Evolutionary conservation across 1,284 basidiomycete species (phyloP), one percentile per base, ranked within the genome.

Genomic region (Leccinum subrobustum): DNA sequence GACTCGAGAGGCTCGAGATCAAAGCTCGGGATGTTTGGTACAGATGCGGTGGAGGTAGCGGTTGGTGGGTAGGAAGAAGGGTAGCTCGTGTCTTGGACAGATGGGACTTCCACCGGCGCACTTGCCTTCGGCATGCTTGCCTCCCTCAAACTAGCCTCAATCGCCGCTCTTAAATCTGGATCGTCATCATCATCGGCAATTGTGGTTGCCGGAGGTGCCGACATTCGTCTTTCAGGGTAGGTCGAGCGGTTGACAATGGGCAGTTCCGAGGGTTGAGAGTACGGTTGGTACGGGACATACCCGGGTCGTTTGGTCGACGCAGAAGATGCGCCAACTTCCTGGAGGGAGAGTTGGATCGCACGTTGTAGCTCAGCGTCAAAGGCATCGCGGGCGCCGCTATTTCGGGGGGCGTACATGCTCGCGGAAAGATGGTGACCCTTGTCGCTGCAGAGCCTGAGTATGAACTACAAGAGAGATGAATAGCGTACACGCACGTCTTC

Each of bases 141-240:
- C 69, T 99, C 97, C 11, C 88, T 83, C 65, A 99, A 75, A 71
- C 92, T 95, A 0, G 97, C 97, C 70, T 98, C 96, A 61, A 99
- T 99, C 0, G 97, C 97, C 12, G 96, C 92, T 58, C 84, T 87
- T 23, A 99, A 79, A 66, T 99, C 95, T 9, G 93, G 92, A 73
- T 99, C 96, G 23, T 98, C 92, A 52, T 96, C 95, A 23, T 95
- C 93, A 12, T 86, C 88, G 5, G 48, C 23, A 3, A 77, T 65
- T 50, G 74, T 65, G 2, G 70, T 63, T 56, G 74, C 66, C 1
- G 73, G 65, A 4, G 64, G 68, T 14, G 62, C 63, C 7, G 65
- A 69, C 16, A 50, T 60, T 52, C 62, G 63, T 54, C 60, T 61
- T 25, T 73, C 69, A 3, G 86, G 82, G 59, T 78, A 81, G 6